These are phyloP conservation scores for Boletus vermiculosoides DNA, from an alignment of 768 basidiomycete genomes.

Conservation along the genomic window DNA sequence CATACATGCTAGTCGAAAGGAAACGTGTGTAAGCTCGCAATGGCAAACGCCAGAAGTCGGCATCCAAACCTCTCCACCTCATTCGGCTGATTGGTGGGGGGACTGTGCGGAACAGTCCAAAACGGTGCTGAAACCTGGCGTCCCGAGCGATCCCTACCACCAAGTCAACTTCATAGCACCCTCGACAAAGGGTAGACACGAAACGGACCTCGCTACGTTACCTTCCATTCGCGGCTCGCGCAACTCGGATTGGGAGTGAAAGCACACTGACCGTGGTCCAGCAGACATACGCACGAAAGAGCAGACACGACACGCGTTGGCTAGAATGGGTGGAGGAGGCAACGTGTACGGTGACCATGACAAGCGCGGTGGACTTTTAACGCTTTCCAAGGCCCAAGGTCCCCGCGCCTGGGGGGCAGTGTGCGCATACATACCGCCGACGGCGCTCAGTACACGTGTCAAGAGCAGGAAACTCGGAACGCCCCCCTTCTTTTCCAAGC, in stretches of 20 bases:
- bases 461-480: conserved; percentile 12
- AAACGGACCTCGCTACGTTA: conserved; percentile 6
- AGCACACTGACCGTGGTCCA: not conserved
- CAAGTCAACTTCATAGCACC: not conserved
- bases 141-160: conserved; percentile 6
- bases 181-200: not conserved
- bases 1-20: not conserved
- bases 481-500: conserved; percentile 1
- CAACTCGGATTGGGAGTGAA: not conserved
- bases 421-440: conserved; percentile 8
- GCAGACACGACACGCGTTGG: not conserved
- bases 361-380: conserved; percentile 4
- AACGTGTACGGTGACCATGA: not conserved
- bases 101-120: not conserved
- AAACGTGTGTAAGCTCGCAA: not conserved
- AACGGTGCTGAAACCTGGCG: not conserved
- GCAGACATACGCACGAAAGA: conserved; percentile 4
- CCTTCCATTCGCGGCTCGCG: not conserved
- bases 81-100: not conserved
- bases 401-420: not conserved
- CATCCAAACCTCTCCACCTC: conserved; percentile 7
- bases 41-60: not conserved
- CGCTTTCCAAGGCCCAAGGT: not conserved
- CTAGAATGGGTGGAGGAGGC: not conserved
- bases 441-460: conserved; percentile 2